phyloP scores from a whole-genome alignment of 257 asterid genomes.

The Anisodus acutangulus region DNA sequence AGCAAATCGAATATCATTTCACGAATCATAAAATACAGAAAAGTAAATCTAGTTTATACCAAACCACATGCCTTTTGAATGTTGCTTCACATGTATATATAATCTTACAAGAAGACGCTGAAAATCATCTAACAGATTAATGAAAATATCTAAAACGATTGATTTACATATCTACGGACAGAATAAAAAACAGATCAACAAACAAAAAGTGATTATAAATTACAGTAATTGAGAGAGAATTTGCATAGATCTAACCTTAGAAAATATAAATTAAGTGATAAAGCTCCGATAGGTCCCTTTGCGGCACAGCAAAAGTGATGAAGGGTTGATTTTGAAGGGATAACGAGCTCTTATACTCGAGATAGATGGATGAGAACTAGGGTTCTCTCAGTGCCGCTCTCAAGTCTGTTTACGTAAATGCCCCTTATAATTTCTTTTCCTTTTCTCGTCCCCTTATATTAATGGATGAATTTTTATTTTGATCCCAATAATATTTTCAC shows the following conservation, averaged over 20 bases:
- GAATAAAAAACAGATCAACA: background rate
- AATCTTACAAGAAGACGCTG: background rate
- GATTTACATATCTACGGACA: background rate
- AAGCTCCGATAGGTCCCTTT: too few relatives aligned
- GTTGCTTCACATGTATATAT: background rate
- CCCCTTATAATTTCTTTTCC: background rate
- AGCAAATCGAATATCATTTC: too few relatives aligned
- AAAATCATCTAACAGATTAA: background rate
- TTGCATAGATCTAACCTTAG: background rate
- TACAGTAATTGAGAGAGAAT: background rate
- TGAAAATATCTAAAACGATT: background rate
- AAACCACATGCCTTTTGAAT: background rate
- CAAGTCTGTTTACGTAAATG: background rate
- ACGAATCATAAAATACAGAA: too few relatives aligned
- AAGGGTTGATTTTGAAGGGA: background rate
- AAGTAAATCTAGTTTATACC: background rate
- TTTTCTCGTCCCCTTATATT: background rate
- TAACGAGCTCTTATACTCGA: background rate
- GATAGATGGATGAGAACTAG: background rate
- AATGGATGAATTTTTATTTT: too few relatives aligned
- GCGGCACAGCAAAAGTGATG: background rate
- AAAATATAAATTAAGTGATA: background rate
- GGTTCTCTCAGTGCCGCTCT: background rate
- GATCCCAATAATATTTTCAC: too few relatives aligned
- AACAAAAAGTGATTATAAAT: background rate